Conservation (phyloP, 805 yeast species). For the Pichia californica region DNA sequence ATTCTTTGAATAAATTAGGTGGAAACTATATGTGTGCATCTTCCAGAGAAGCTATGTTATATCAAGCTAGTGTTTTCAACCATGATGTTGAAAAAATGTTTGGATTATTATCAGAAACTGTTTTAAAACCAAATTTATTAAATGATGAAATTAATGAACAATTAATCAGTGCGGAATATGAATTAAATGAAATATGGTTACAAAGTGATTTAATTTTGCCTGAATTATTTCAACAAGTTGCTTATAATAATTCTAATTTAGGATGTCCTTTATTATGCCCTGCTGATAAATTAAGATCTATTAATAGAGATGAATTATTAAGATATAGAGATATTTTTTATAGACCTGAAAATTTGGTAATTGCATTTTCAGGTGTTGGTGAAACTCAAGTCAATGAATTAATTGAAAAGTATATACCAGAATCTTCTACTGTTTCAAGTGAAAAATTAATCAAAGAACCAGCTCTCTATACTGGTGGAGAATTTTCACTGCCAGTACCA, state of each 20-base stretch:
- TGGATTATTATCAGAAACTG: slow-evolving; percentile 68
- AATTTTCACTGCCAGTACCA: slow-evolving; percentile 45
- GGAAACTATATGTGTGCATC: slow-evolving; percentile 94
- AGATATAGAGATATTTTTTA: slow-evolving; percentile 58
- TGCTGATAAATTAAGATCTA: slow-evolving; percentile 50
- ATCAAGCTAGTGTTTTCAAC: slow-evolving; percentile 93
- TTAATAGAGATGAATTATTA: slow-evolving; percentile 46
- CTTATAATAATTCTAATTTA: slow-evolving; percentile 63
- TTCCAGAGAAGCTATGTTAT: slow-evolving; percentile 84
- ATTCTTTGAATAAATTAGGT: slow-evolving; percentile 70
- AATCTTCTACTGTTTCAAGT: slow-evolving; percentile 36
- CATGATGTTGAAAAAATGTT: slow-evolving; percentile 77
- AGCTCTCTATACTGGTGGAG: slow-evolving; percentile 57
- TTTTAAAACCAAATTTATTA: slow-evolving; percentile 60
- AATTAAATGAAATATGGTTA: slow-evolving; percentile 71
- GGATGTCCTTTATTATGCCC: slow-evolving; percentile 88
- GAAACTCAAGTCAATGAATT: slow-evolving; percentile 62
- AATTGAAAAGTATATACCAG: slow-evolving; percentile 58
- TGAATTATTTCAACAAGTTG: slow-evolving; percentile 82
- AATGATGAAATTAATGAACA: slow-evolving; percentile 71
- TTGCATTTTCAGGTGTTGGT: slow-evolving; percentile 82
- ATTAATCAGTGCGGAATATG: slow-evolving; percentile 67
- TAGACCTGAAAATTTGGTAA: slow-evolving; percentile 74
- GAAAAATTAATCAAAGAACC: slow-evolving; percentile 24
- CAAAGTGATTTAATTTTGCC: slow-evolving; percentile 85